phyloP scores from a whole-genome alignment of 805 yeast genomes.

The Zygoascus tannicola region DNA sequence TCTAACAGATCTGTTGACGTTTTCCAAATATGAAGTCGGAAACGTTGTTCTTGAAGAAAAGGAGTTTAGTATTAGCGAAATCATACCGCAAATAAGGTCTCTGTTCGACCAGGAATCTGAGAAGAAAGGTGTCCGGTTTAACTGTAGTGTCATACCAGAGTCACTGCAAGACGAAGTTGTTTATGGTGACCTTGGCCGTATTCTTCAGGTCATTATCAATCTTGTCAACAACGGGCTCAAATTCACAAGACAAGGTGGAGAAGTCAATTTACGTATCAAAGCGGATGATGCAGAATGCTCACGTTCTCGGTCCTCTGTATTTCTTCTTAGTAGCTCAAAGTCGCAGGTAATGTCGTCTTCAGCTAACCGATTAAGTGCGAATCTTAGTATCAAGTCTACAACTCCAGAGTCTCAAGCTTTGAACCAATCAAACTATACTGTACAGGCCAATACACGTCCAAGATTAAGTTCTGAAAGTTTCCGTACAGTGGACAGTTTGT shows the following conservation, averaged over 20 bases:
- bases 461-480: too few relatives aligned
- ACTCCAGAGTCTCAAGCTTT: not conserved
- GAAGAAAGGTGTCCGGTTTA: constrained; percentile 64
- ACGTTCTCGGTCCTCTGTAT: too few relatives aligned
- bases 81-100: constrained; percentile 69
- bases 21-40: constrained; percentile 77
- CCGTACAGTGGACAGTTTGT: not conserved
- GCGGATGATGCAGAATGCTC: not conserved
- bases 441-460: too few relatives aligned
- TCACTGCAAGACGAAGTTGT: constrained; percentile 45
- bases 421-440: too few relatives aligned
- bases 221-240: constrained; percentile 82
- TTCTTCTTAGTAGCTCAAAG: too few relatives aligned
- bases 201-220: constrained; percentile 84
- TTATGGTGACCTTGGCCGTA: constrained; percentile 79
- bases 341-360: too few relatives aligned
- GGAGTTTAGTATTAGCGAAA: constrained; percentile 64
- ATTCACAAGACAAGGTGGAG: constrained; percentile 61
- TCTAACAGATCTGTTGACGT: constrained; percentile 79
- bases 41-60: constrained; percentile 75
- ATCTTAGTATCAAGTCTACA: not conserved
- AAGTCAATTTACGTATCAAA: constrained; percentile 16
- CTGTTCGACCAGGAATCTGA: constrained; percentile 47
- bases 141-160: constrained; percentile 50
- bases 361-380: constrained; percentile 3